These are phyloP conservation scores for Dichotomocladium elegans DNA, from an alignment of 371 early-diverging fungal genomes.

Conservation along the genomic window DNA sequence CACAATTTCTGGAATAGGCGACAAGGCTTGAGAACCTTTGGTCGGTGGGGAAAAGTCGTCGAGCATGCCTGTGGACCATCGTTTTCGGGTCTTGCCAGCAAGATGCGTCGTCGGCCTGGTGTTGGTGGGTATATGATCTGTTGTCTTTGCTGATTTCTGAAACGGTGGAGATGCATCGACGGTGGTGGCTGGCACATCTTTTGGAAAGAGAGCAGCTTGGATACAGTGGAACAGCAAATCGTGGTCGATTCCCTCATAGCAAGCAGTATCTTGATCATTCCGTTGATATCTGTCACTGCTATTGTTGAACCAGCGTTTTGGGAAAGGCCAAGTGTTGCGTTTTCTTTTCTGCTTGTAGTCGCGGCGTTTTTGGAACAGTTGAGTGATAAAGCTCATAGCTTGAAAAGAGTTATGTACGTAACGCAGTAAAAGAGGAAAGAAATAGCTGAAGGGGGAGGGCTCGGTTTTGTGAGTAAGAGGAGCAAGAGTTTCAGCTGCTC, in stretches of 20 bases:
- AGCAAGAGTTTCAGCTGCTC: too few relatives aligned
- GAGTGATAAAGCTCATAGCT: background rate
- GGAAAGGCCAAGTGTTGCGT: background rate
- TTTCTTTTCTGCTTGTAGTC: background rate
- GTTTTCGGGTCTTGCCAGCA: too few relatives aligned
- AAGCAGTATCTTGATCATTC: background rate
- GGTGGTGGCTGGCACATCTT: background rate
- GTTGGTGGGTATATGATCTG: background rate
- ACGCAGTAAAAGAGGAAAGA: background rate
- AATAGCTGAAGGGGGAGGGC: too few relatives aligned
- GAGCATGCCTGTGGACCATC: constrained; percentile 13
- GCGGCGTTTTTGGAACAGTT: background rate
- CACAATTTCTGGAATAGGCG: too few relatives aligned
- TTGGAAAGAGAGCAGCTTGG: constrained; percentile 1
- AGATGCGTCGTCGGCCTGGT: background rate
- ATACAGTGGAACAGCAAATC: constrained; percentile 10
- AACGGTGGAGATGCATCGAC: background rate
- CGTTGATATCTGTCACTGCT: background rate
- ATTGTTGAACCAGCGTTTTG: background rate
- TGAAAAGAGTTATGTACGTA: too few relatives aligned
- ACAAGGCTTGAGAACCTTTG: too few relatives aligned
- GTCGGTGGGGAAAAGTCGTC: too few relatives aligned
- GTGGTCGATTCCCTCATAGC: background rate
- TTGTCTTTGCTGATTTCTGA: too few relatives aligned
- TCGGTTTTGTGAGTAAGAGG: too few relatives aligned